Conservation (phyloP, 345 rosid species). For the Lepidium africanum region DNA sequence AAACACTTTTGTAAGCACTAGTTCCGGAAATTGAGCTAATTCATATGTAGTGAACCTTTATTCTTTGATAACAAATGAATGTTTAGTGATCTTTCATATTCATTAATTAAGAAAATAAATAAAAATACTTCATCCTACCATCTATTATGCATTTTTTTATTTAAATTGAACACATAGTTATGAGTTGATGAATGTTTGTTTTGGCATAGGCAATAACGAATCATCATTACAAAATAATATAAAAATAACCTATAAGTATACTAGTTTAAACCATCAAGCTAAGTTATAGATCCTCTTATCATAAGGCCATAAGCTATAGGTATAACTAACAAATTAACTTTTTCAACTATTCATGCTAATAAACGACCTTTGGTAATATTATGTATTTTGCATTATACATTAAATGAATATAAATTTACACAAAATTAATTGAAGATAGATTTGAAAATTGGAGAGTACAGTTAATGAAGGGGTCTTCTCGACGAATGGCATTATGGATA, state of each 20-base stretch:
- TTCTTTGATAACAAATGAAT: neutral
- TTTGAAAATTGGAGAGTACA: neutral
- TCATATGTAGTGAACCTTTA: constrained; percentile 1
- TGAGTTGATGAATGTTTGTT: neutral
- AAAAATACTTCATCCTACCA: no score
- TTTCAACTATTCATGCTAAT: neutral
- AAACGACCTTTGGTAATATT: no score
- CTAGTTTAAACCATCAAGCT: constrained; percentile 4
- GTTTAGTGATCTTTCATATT: neutral
- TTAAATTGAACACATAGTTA: neutral
- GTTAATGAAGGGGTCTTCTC: neutral
- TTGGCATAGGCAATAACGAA: neutral
- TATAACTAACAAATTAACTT: neutral
- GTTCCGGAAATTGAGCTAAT: constrained; percentile 20
- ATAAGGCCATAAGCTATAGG: neutral
- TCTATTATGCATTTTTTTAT: no score
- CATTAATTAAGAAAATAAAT: neutral
- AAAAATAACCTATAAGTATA: neutral
- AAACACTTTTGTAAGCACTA: constrained; percentile 19
- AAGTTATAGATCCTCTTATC: neutral
- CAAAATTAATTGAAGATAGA: neutral
- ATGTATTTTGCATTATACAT: no score
- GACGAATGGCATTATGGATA: constrained; percentile 8
- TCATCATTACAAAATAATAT: constrained; percentile 4
- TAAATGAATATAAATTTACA: neutral